Base-by-base conservation (phyloP, 2,329 filamentous ascomycete species). In the Apiospora rasikravindrae region DNA sequence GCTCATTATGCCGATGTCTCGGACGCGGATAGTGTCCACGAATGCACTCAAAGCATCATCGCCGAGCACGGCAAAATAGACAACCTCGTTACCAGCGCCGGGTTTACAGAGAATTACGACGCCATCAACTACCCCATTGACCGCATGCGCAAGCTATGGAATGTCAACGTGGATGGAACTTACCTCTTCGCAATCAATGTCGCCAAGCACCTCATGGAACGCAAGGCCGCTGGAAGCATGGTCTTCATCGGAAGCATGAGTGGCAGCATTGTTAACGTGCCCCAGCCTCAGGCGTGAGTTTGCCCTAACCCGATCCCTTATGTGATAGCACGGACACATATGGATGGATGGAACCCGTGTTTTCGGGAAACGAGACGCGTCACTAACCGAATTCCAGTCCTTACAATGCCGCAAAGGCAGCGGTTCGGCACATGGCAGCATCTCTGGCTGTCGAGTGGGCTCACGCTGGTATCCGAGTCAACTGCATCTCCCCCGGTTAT, bases 181-280 rank as follows among this genome's bases (percentile, higher is more conserved):
- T 98, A 97, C 81, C 87, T 98, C 47, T 98, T 96, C 80, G 94
- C 95, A 4, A 92, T 92, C 33, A 90, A 90, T 6, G 92, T 98
- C 11, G 96, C 95, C 44, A 93, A 94, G 80, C 95, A 98, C 80
- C 85, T 98, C 74, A 96, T 98, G 90, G 91, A 92, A 80, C 90
- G 94, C 78, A 91, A 95, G 81, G 86, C 88, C 6, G 86, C 89
- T 0, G 96, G 95, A 61, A 96, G 93, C 84, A 95, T 98, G 81
- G 94, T 98, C 77, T 93, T 98, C 86, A 96, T 98, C 78, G 96
- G 95, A 40, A 96, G 93, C 88, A 98, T 98, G 95, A 95, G 93
- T 69, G 96, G 95, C 64, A 85, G 92, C 71, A 95, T 98, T 78
- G 96, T 98, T 83, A 98, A 98, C 79, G 93, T 98, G 11, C 96